Conservation (phyloP, 2,329 filamentous ascomycete genomes). For the Byssochlamys sp. region DNA sequence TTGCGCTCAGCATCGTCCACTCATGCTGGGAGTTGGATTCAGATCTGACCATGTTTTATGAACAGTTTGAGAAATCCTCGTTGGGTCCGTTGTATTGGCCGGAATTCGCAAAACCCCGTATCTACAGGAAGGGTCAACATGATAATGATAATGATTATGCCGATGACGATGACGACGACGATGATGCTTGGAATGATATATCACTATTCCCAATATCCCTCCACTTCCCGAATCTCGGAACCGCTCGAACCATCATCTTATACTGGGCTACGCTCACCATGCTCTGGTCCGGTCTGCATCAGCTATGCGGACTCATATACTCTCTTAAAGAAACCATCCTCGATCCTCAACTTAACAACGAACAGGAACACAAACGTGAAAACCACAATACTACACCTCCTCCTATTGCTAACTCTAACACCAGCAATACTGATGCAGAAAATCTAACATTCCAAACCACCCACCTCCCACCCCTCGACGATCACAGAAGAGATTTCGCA, state of each 20-base stretch:
- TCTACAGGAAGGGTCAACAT: slow-evolving; percentile 1
- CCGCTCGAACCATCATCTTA: slow-evolving; percentile 20
- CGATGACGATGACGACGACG: neutral
- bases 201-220: slow-evolving; percentile 22
- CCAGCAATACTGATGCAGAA: too few species aligned
- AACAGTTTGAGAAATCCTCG: slow-evolving; percentile 11
- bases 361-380: neutral
- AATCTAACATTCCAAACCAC: slow-evolving; percentile 3
- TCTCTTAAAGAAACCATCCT: slow-evolving; percentile 6
- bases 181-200: neutral
- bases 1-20: slow-evolving; percentile 10
- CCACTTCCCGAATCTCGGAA: slow-evolving; percentile 17
- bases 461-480: slow-evolving; percentile 13
- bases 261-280: slow-evolving; percentile 25
- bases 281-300: slow-evolving; percentile 25
- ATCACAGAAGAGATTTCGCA: slow-evolving; percentile 16
- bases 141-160: neutral
- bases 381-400: too few species aligned
- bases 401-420: too few species aligned
- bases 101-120: slow-evolving; percentile 9
- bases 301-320: slow-evolving; percentile 20
- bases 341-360: neutral
- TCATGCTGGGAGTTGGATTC: slow-evolving; percentile 21
- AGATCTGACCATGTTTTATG: slow-evolving; percentile 16
- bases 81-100: slow-evolving; percentile 22